Conservation (phyloP, 495 filamentous ascomycete genomes). For the Pseudoneurospora amorphoporcata region DNA sequence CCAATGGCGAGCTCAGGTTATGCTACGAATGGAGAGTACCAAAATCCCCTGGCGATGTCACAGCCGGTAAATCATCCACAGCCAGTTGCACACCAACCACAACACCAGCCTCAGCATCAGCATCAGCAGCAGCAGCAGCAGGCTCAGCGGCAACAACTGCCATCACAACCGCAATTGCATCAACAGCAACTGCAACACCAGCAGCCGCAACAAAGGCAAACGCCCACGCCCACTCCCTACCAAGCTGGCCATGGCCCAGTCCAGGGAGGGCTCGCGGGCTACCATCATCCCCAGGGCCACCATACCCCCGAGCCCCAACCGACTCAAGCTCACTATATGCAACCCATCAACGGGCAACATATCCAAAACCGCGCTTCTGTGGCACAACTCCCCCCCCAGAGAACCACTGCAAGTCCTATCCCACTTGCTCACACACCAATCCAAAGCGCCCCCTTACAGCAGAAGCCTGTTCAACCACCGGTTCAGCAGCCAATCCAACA, state of each 20-base stretch:
- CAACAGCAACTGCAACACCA: slow-evolving; percentile 7
- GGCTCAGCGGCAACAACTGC: slow-evolving; percentile 4
- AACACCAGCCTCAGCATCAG: slow-evolving; percentile 17
- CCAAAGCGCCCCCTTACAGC: slow-evolving; percentile 12
- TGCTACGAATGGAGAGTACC: slow-evolving; percentile 9
- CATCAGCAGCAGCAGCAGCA: slow-evolving; percentile 15
- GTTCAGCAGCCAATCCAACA: slow-evolving; percentile 1
- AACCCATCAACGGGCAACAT: slow-evolving; percentile 9
- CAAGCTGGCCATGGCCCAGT: slow-evolving; percentile 4
- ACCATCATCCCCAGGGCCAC: slow-evolving; percentile 9
- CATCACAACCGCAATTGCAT: slow-evolving; percentile 12
- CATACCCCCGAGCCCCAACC: slow-evolving; percentile 2
- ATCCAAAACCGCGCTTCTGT: slow-evolving; percentile 4
- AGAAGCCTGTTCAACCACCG: slow-evolving; percentile 28
- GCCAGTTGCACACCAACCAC: not conserved
- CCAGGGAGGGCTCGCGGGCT: not conserved
- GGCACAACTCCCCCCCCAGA: slow-evolving; percentile 4
- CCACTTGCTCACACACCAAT: slow-evolving; percentile 8
- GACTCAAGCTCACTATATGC: slow-evolving; percentile 9
- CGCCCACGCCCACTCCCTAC: slow-evolving; percentile 5
- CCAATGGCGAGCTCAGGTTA: slow-evolving; percentile 8
- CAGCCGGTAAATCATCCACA: slow-evolving; percentile 8
- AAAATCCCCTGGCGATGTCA: slow-evolving; percentile 15
- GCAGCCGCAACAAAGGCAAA: not conserved
- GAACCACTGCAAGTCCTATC: slow-evolving; percentile 8